Evolutionary conservation across 2,329 filamentous ascomycete species (phyloP).

Genomic region (Dryadomyces quercivorus): DNA sequence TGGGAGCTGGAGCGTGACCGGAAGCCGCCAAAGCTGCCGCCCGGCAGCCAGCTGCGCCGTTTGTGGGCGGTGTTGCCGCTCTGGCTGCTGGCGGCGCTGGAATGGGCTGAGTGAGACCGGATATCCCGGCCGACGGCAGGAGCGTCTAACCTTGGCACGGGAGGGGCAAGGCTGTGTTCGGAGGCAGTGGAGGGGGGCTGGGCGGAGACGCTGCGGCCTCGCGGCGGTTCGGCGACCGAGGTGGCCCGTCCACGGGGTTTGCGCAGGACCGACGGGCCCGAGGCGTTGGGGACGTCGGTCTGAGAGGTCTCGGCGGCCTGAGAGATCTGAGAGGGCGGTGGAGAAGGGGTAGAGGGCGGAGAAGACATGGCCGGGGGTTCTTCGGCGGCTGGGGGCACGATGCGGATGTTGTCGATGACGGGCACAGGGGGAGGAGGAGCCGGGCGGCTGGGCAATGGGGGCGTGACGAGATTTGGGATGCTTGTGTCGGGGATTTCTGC

Average conservation of each 20-base stretch:
- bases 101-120: slow-evolving; percentile 20
- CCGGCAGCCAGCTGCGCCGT: slow-evolving; percentile 43
- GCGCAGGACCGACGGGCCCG: not conserved
- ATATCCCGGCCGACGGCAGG: slow-evolving; percentile 17
- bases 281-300: not conserved
- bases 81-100: slow-evolving; percentile 20
- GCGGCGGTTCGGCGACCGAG: slow-evolving; percentile 17
- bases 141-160: slow-evolving; percentile 16
- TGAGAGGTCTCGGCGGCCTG: too few species aligned
- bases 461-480: not conserved
- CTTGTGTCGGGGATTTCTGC: not conserved
- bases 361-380: not conserved
- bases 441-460: not conserved
- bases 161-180: slow-evolving; percentile 9
- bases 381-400: not conserved
- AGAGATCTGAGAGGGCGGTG: too few species aligned
- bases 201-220: slow-evolving; percentile 35
- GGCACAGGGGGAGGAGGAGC: not conserved
- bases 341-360: not conserved
- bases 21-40: slow-evolving; percentile 14
- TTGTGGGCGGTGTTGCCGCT: slow-evolving; percentile 27
- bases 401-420: not conserved
- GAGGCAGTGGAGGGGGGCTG: slow-evolving; percentile 21
- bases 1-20: slow-evolving; percentile 39
- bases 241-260: slow-evolving; percentile 17